These are phyloP conservation scores for Paraphysoderma sedebokerense DNA, from an alignment of 371 early-diverging fungal species.

Conservation along the genomic window DNA sequence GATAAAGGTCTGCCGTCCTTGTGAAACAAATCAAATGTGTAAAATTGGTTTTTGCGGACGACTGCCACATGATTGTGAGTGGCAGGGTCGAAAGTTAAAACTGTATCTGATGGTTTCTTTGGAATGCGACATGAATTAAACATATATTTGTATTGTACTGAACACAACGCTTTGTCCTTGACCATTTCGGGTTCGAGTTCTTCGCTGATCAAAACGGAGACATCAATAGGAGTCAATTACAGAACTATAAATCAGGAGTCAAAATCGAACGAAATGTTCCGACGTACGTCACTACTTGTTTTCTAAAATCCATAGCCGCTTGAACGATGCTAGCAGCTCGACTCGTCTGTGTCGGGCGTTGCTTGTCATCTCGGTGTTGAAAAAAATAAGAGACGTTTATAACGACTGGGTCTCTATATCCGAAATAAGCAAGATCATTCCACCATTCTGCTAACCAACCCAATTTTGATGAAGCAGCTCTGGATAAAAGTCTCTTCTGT, in stretches of 20 bases:
- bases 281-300: conserved; percentile 44
- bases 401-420: conserved; percentile 88
- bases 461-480: conserved; percentile 5
- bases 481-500: conserved; percentile 59
- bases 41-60: conserved; percentile 82
- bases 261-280: not conserved
- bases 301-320: conserved; percentile 73
- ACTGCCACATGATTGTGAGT: conserved; percentile 69
- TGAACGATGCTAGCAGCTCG: conserved; percentile 78
- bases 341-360: conserved; percentile 49
- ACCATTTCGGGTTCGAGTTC: conserved; percentile 70
- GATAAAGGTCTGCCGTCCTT: conserved; percentile 55
- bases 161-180: conserved; percentile 61
- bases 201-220: conserved; percentile 19
- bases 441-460: conserved; percentile 95
- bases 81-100: conserved; percentile 49
- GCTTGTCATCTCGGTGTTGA: conserved; percentile 17
- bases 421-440: conserved; percentile 82
- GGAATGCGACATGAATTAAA: conserved; percentile 93
- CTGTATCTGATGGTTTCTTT: conserved; percentile 59
- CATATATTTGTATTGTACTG: conserved; percentile 84
- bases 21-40: conserved; percentile 45
- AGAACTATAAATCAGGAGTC: conserved; percentile 3
- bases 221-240: not conserved
- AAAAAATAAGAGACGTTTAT: conserved; percentile 73